Base-by-base conservation (phyloP, 1,284 basidiomycete genomes). In the Boletus semigastroideus region DNA sequence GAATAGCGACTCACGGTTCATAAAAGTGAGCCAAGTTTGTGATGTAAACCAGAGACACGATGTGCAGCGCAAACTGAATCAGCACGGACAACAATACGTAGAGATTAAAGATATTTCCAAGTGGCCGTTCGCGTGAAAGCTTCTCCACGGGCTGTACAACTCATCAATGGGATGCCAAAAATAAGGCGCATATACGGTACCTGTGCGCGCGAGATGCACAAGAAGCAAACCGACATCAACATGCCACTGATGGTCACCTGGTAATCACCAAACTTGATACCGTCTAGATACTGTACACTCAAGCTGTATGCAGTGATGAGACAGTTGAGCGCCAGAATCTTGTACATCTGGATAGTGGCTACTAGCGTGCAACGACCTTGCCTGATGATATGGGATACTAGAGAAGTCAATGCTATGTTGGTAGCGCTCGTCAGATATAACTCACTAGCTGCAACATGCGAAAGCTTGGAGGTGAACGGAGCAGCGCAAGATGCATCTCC, bases 321-420 rank as follows among this genome's bases (percentile, higher is more conserved):
- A 68, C 94, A 97, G 70, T 98, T 98, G 55, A 97, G 76, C 3
- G 94, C 94, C 36, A 98, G 78, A 60, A 98, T 98, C 78, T 97
- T 97, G 85, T 97, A 98, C 94, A 98, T 98, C 74, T 98, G 95
- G 52, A 95, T 90, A 2, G 94, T 98, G 1, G 94, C 94, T 40
- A 98, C 94, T 14, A 98, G 84, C 0, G 94, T 98, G 75, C 94
- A 97, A 42, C 94, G 89, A 20, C 95, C 94, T 74, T 98, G 94
- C 41, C 94, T 86, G 61, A 98, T 96, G 68, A 98, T 97, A 68
- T 94, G 93, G 27, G 91, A 88, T 63, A 97, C 92, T 92, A 58
- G 8, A 54, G 2, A 25, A 61, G 63, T 49, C 7, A 11, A 61
- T 38, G 34, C 13, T 16, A 9, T 4, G 25, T 6, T 25, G 19